A percentile compares a stretch with the other conserved stretches of the same genome.
These are phyloP conservation scores for Fusarium neocosmosporiellum DNA, from an alignment of 2,329 filamentous ascomycete species.

Conservation along the genomic window DNA sequence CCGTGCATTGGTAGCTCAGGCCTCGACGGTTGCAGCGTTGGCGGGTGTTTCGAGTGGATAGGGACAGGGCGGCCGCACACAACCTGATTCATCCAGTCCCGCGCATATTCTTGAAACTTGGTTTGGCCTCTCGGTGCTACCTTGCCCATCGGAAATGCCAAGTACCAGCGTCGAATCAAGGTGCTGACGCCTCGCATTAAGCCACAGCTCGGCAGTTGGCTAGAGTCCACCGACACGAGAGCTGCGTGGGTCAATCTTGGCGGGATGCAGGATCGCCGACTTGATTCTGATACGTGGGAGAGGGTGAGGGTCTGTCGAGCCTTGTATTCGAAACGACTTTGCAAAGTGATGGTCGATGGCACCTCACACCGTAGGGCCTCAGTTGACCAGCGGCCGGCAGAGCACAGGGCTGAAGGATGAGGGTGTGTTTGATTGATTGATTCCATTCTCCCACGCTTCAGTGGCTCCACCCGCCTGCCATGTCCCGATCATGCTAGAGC, in stretches of 20 bases:
- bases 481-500: constrained; percentile 12
- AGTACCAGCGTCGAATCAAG: constrained; percentile 30
- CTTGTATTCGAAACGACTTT: constrained; percentile 31
- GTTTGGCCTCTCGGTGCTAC: constrained; percentile 22
- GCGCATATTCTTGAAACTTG: constrained; percentile 34
- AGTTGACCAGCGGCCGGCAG: not conserved
- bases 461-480: not conserved
- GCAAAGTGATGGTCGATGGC: constrained; percentile 18
- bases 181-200: constrained; percentile 37
- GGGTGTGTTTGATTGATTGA: not conserved
- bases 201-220: constrained; percentile 40
- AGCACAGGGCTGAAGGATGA: constrained; percentile 32
- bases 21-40: not conserved
- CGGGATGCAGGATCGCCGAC: not conserved
- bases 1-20: constrained; percentile 14
- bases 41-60: constrained; percentile 1
- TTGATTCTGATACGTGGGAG: constrained; percentile 20
- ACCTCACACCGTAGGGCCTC: constrained; percentile 14
- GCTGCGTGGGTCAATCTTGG: constrained; percentile 6
- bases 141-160: constrained; percentile 15
- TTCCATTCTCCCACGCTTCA: not conserved
- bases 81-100: constrained; percentile 6
- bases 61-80: not conserved
- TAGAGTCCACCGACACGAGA: constrained; percentile 6
- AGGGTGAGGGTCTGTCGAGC: not conserved